Base-by-base conservation (phyloP, 2,329 filamentous ascomycete species). In the Ilyonectria robusta region DNA sequence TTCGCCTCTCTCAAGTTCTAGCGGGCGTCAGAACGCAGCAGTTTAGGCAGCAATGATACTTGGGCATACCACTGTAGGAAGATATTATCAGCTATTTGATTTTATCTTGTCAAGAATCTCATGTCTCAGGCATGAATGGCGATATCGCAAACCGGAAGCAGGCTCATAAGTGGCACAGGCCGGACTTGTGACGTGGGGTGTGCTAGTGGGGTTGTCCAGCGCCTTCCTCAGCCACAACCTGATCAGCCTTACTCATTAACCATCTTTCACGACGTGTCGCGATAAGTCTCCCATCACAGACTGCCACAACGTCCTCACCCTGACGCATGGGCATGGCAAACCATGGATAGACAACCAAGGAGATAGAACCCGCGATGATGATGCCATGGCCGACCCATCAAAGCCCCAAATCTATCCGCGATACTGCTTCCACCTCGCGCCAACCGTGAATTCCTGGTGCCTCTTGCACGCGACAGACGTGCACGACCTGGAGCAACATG, bases 391-490 rank as follows among this genome's bases (percentile, higher is more conserved):
- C 76, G 80, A 80, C 75, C 73, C 73, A 48, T 65, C 71, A 48
- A 66, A 75, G 64, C 73, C 79, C 68, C 70, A 70, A 61, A 80
- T 87, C 71, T 92, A 92, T 72, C 89, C 88, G 9, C 85, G 87
- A 65, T 91, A 90, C 78, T 91, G 89, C 77, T 91, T 91, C 76
- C 81, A 86, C 67, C 83, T 90, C 33, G 89, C 90, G 17, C 88
- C 88, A 4, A 92, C 89, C 31, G 84, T 87, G 74, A 86, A 85
- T 65, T 82, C 77, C 67, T 92, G 88, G 88, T 91, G 87, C 72
- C 85, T 88, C 59, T 74, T 92, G 55, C 84, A 81, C 44, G 84
- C 81, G 7, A 75, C 75, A 42, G 87, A 91, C 68, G 82, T 92
- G 48, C 80, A 83, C 63, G 70, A 70, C 21, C 79, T 92, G 46